Base-by-base conservation (phyloP, 2,329 filamentous ascomycete genomes). In the Trichoderma simmonsii region DNA sequence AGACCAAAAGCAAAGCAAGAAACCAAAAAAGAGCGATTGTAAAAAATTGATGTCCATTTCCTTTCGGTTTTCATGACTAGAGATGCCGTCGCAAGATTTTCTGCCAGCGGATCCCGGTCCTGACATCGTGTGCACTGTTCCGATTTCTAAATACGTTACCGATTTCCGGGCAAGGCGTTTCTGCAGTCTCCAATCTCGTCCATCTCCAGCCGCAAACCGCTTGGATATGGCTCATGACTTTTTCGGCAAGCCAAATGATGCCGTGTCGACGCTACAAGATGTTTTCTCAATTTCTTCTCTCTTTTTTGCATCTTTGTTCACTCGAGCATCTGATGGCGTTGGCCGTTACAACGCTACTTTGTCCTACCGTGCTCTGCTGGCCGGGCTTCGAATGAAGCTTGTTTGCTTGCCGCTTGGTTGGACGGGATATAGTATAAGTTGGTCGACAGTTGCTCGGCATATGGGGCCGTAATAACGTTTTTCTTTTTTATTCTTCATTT, bases 41-140 rank as follows among this genome's bases (percentile, higher is more conserved):
- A 80, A 76, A 60, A 67, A 81, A 77, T 80, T 80, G 77, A 76
- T 73, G 75, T 76, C 75, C 77, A 75, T 78, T 80, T 78, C 78
- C 78, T 77, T 78, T 74, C 73, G 73, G 75, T 79, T 78, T 79
- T 24, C 71, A 80, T 78, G 79, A 80, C 77, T 79, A 80, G 79
- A 80, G 77, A 78, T 77, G 75, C 73, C 73, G 74, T 80, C 75
- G 77, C 77, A 78, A 78, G 79, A 77, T 77, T 36, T 21, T 26
- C 75, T 73, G 75, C 74, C 71, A 73, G 74, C 72, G 74, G 74
- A 73, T 74, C 71, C 71, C 71, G 69, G 70, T 73, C 70, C 68
- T 72, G 71, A 70, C 51, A 61, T 72, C 54, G 30, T 72, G 66
- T 72, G 59, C 71, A 64, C 54, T 48, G 39, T 63, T 63, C 63